Conservation (phyloP, 371 early-diverging fungal species). For the Mortierella sp. region DNA sequence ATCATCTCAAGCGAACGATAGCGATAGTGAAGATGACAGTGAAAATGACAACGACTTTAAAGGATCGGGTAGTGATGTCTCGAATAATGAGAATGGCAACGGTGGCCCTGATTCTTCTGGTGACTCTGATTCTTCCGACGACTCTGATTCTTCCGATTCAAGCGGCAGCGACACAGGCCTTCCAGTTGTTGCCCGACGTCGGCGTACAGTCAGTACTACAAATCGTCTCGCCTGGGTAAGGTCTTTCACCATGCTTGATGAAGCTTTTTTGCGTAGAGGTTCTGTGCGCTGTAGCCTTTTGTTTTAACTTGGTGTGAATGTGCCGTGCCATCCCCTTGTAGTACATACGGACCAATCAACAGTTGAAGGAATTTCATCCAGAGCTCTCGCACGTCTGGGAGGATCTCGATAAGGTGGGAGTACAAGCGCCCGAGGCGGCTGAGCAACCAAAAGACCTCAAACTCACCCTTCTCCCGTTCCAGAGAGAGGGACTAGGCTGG, state of each 20-base stretch:
- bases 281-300: no score
- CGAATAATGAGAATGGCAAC: no score
- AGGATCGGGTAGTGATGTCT: slow-evolving; percentile 1
- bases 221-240: no score
- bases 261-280: no score
- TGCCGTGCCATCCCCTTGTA: no score
- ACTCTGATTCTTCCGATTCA: slow-evolving; percentile 5
- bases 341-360: slow-evolving; percentile 15
- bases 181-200: slow-evolving; percentile 8
- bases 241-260: no score
- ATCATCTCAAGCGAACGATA: slow-evolving; percentile 19
- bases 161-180: slow-evolving; percentile 7
- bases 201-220: slow-evolving; percentile 2
- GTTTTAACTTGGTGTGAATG: no score
- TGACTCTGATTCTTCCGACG: slow-evolving; percentile 1
- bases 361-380: slow-evolving; percentile 63
- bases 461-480: slow-evolving; percentile 89
- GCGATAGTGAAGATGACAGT: slow-evolving; percentile 30
- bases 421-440: slow-evolving; percentile 52
- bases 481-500: slow-evolving; percentile 88
- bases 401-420: slow-evolving; percentile 60
- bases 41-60: slow-evolving; percentile 4
- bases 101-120: no score
- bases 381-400: slow-evolving; percentile 79
- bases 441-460: slow-evolving; percentile 79